These are phyloP conservation scores for Globisporangium nodosum DNA, from an alignment of 352 stramenopile genomes.

Conservation along the genomic window DNA sequence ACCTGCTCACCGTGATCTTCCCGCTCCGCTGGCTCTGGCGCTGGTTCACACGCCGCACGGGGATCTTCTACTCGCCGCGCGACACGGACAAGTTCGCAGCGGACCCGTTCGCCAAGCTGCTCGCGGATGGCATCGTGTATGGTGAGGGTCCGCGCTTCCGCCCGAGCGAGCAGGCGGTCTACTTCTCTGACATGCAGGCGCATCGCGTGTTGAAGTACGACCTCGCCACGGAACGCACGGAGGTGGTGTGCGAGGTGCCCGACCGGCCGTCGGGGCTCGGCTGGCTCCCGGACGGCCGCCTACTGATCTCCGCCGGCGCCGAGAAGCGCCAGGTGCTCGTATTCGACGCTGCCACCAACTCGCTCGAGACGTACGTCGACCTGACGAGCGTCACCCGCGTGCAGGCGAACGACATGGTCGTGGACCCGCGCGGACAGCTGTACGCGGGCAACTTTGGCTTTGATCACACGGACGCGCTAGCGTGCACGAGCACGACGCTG, in stretches of 20 bases:
- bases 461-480: conserved; percentile 24
- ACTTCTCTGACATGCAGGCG: conserved; percentile 63
- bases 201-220: conserved; percentile 57
- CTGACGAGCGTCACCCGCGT: conserved; percentile 40
- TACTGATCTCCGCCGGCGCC: conserved; percentile 51
- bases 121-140: conserved; percentile 39
- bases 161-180: conserved; percentile 38
- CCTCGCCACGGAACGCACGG: conserved; percentile 25
- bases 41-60: conserved; percentile 22
- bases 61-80: conserved; percentile 9
- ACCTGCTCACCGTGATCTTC: conserved; percentile 15
- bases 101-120: conserved; percentile 28
- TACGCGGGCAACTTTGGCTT: conserved; percentile 73
- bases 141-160: conserved; percentile 62
- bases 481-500: conserved; percentile 43
- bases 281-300: conserved; percentile 51
- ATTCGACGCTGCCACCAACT: conserved; percentile 26
- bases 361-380: conserved; percentile 40
- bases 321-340: conserved; percentile 40
- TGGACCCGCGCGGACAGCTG: conserved; percentile 28
- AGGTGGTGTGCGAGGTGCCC: conserved; percentile 34
- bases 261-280: conserved; percentile 55
- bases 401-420: conserved; percentile 61
- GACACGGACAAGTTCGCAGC: conserved; percentile 8
- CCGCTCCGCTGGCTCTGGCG: conserved; percentile 25